Evolutionary conservation across 441 rosid species (phyloP).

Genomic region (Pelargonium australe): DNA sequence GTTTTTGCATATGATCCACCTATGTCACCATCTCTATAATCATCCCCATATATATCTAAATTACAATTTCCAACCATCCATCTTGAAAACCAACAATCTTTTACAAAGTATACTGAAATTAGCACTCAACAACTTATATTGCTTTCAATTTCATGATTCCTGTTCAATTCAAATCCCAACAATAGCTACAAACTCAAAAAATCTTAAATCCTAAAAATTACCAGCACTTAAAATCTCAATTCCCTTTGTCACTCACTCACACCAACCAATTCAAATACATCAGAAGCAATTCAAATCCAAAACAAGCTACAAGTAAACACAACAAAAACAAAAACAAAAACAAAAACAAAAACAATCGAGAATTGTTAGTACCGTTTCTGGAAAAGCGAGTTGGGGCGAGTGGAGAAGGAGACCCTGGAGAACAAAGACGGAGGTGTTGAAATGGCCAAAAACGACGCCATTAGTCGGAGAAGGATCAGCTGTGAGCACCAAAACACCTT

Average conservation of each 20-base stretch:
- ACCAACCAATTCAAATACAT: background rate
- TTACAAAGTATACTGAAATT: background rate
- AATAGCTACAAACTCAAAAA: background rate
- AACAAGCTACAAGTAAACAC: background rate
- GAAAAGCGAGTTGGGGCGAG: constrained; percentile 25
- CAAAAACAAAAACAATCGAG: background rate
- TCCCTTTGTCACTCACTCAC: background rate
- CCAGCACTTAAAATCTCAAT: background rate
- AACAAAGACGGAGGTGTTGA: constrained; percentile 28
- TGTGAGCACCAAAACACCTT: too few species aligned
- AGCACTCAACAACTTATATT: background rate
- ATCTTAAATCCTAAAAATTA: background rate
- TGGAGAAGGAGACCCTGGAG: constrained; percentile 27
- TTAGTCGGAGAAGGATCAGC: constrained; percentile 1
- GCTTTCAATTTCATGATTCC: background rate
- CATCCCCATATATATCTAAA: too few species aligned
- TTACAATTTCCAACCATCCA: too few species aligned
- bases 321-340: background rate
- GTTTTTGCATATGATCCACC: too few species aligned
- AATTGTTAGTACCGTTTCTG: constrained; percentile 31
- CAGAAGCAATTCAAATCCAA: background rate
- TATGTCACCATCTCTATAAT: too few species aligned
- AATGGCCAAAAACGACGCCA: constrained; percentile 40
- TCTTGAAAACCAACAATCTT: background rate
- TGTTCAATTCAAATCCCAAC: background rate